Evolutionary conservation across 441 rosid genomes (phyloP).

Genomic region (Corymbia citriodora): DNA sequence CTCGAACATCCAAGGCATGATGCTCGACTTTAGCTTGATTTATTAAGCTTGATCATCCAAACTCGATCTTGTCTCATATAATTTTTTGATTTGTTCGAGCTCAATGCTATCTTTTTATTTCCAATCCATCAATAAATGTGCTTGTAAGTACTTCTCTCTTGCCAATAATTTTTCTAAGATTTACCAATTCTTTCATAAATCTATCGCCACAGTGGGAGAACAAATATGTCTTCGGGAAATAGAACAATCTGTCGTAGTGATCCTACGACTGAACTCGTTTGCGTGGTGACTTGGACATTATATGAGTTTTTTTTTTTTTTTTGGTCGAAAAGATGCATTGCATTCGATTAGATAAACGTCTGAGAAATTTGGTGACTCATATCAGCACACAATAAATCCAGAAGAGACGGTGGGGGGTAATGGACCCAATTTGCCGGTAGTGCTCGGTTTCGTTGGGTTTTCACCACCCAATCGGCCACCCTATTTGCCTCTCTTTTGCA

Average conservation of each 20-base stretch:
- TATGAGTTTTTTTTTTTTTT: background rate
- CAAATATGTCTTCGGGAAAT: too few relatives aligned
- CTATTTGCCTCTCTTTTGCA: too few relatives aligned
- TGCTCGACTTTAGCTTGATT: background rate
- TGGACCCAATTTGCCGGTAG: too few relatives aligned
- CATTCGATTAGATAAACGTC: too few relatives aligned
- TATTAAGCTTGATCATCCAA: background rate
- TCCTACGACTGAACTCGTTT: background rate
- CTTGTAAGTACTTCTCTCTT: background rate
- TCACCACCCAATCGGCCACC: too few relatives aligned
- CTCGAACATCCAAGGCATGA: background rate
- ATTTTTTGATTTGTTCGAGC: background rate
- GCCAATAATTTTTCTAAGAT: background rate
- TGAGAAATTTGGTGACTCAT: too few relatives aligned
- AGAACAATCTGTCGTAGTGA: background rate
- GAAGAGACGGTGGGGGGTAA: too few relatives aligned
- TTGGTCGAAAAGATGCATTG: too few relatives aligned
- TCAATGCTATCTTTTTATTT: background rate
- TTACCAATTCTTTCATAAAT: background rate
- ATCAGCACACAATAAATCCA: too few relatives aligned
- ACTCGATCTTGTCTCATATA: background rate
- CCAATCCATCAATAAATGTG: background rate
- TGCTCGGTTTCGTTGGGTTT: too few relatives aligned
- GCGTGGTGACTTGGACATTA: background rate
- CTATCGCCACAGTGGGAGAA: background rate